These are phyloP conservation scores for Cyclostephanos invisitatus DNA, from an alignment of 108 stramenopile species.

Conservation along the genomic window DNA sequence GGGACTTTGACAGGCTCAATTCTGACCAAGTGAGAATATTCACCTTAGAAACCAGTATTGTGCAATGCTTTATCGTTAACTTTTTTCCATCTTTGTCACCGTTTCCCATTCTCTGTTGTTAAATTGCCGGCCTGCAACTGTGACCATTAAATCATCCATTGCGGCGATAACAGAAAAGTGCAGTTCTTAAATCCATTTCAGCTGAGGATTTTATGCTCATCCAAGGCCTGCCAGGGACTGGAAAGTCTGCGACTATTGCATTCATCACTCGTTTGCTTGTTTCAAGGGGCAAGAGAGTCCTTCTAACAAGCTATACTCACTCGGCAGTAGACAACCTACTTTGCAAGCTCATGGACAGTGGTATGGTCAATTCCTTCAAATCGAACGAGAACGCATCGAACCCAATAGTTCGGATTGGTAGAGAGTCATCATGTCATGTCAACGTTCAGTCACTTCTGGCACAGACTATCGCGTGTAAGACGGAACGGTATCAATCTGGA, in stretches of 20 bases:
- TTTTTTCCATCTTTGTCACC: too few species aligned
- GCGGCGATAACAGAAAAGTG: constrained; percentile 42
- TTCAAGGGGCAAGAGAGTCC: constrained; percentile 84
- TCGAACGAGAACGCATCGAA: constrained; percentile 10
- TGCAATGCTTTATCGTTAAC: neutral
- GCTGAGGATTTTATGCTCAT: constrained; percentile 81
- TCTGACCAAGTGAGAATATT: constrained; percentile 42
- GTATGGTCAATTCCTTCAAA: constrained; percentile 27
- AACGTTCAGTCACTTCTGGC: constrained; percentile 57
- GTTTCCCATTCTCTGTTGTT: neutral
- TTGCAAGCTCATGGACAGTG: constrained; percentile 83
- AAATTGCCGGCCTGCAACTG: neutral
- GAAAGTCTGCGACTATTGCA: constrained; percentile 84
- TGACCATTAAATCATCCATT: neutral
- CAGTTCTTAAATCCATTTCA: constrained; percentile 68
- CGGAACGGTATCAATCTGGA: constrained; percentile 26
- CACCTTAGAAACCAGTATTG: neutral
- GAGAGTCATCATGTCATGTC: constrained; percentile 58
- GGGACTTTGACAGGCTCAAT: constrained; percentile 71
- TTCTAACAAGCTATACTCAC: constrained; percentile 96
- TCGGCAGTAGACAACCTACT: constrained; percentile 95
- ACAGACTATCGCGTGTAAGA: constrained; percentile 48
- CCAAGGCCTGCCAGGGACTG: constrained; percentile 78
- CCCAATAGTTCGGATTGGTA: constrained; percentile 67
- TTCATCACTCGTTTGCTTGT: constrained; percentile 88